Base-by-base conservation (phyloP, 352 stramenopile genomes). In the Phytopythium aichiense region DNA sequence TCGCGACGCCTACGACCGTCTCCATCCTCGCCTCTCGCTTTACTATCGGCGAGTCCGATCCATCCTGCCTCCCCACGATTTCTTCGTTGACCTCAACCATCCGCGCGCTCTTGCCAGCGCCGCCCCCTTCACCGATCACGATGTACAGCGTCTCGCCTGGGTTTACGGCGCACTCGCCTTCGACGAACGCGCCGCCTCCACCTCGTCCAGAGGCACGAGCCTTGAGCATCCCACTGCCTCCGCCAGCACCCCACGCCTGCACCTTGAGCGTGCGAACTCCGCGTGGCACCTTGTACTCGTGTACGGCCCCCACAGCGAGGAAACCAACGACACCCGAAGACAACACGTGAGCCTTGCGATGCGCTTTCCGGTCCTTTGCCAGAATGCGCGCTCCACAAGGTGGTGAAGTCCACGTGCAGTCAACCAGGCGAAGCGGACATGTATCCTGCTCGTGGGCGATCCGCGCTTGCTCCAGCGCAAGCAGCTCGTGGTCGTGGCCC, bases 61-160 rank as follows among this genome's bases (percentile, higher is more conserved):
- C 48, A 18, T 37, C 48, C 23, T 54, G 48, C 48, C 23, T 54
- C 48, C 8, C 23, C 23, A 13, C 16, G 23, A 54, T 5, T 4
- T 54, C 15, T 1, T 33, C 53, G 52, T 18, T 40, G 33, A 57
- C 63, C 40, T 82, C 73, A 55, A 54, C 38, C 72, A 91, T 77
- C 2, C 60, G 71, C 51, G 76, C 77, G 51, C 73, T 79, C 37
- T 69, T 71, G 13, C 79, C 82, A 23, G 64, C 69, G 38, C 42
- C 69, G 0, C 80, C 80, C 43, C 82, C 80, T 2, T 73, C 74
- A 3, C 82, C 78, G 55, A 89, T 51, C 3, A 70, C 77, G 30
- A 89, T 67, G 50, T 77, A 91, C n/a, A 91, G 64, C 38, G 75
- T 88, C 56, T 93, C 84, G n/a, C 81, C 80, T 42, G 84, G 80